Evolutionary conservation across 1,284 basidiomycete genomes (phyloP), one percentile per base, ranked within the genome.

Genomic region (Wolfiporia cocos): DNA sequence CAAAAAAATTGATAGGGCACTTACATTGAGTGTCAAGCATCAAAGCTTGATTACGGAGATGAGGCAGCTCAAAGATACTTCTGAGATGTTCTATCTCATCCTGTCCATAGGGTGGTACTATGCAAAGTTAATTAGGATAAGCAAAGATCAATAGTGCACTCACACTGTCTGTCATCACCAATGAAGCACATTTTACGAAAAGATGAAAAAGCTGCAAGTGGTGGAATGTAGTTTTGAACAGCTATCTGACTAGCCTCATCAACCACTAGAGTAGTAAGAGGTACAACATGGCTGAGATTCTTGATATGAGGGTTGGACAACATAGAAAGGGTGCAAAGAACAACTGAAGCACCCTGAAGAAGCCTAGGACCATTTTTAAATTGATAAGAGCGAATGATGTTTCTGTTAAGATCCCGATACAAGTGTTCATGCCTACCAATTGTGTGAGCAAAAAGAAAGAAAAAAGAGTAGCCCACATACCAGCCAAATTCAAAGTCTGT

Each of bases 131-230:
- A 23, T 5, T 19, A 15, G 34, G 17, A 41, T 29, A 34, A 42
- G n/a, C n/a, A n/a, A 37, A 34, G 12, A 21, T 42, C n/a, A 22
- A 7, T 4, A 42, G 37, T 36, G 24, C 6, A 26, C 68, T 58
- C 49, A 87, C 86, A 70, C 66, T 89, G 86, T 51, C 77, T 82
- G 51, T 84, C 68, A 64, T 88, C 85, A 7, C 86, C 85, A 60
- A 88, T 81, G 47, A 86, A 81, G 43, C 78, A 78, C 1, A 82
- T 57, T 49, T 86, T 87, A 18, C 66, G 62, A 15, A 88, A 59
- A 3, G 53, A 48, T 1, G 57, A 52, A 48, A 72, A 80, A 11
- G 49, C 55, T 14, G 64, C 54, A 33, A 87, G 67, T 9, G 80
- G 53, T 3, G 74, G 64, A 14, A 80, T 43, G 50, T 83, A 87